Conservation (phyloP, 768 basidiomycete species). For the Asterophora parasitica region DNA sequence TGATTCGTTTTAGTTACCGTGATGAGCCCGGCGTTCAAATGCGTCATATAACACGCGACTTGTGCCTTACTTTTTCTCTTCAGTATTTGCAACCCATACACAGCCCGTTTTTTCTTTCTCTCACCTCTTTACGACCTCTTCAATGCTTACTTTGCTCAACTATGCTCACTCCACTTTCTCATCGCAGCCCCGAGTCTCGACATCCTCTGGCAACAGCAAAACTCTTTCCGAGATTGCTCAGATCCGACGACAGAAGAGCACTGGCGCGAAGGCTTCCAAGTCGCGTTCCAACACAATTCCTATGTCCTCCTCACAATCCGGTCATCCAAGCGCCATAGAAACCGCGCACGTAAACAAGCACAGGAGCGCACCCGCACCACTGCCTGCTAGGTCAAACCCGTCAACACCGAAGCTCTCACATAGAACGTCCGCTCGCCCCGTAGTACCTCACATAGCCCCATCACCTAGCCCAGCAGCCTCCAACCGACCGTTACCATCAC, state of each 20-base stretch:
- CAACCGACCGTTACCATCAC: slow-evolving; percentile 6
- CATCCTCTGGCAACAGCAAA: slow-evolving; percentile 22
- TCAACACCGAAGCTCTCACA: slow-evolving; percentile 12
- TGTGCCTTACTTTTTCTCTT: slow-evolving; percentile 5
- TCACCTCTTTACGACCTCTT: slow-evolving; percentile 6
- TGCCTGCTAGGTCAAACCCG: slow-evolving; percentile 7
- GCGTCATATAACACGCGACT: slow-evolving; percentile 5
- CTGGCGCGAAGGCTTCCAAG: slow-evolving; percentile 23
- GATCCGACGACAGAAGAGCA: slow-evolving; percentile 30
- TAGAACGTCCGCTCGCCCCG: slow-evolving; percentile 6
- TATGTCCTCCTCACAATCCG: slow-evolving; percentile 11
- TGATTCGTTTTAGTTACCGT: slow-evolving; percentile 11
- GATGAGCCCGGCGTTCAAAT: slow-evolving; percentile 8
- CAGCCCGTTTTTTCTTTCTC: background rate
- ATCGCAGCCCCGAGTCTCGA: slow-evolving; percentile 24
- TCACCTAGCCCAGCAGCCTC: slow-evolving; percentile 5
- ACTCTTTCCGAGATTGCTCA: slow-evolving; percentile 24
- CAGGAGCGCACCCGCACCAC: background rate
- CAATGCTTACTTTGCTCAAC: slow-evolving; percentile 12
- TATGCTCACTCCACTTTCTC: slow-evolving; percentile 8
- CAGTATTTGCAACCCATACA: background rate
- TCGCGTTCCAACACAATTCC: slow-evolving; percentile 18
- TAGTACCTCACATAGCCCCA: slow-evolving; percentile 7
- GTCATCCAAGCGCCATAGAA: background rate
- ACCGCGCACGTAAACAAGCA: background rate